phyloP scores from a whole-genome alignment of 345 rosid genomes.

The Litchi chinensis region DNA sequence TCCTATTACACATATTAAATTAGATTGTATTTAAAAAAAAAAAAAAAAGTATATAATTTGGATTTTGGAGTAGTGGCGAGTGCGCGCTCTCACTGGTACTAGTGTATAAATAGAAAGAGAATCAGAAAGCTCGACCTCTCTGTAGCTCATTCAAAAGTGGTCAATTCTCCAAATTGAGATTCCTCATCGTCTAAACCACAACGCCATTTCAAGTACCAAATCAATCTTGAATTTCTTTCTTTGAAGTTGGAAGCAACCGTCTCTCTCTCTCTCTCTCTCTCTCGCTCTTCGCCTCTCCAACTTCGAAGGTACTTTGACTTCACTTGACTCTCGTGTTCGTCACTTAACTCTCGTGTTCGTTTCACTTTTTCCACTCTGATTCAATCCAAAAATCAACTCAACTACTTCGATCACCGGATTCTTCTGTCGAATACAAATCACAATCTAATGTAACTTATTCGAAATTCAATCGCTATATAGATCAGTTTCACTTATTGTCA shows the following conservation, averaged over 20 bases:
- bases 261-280: neutral
- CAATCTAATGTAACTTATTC: neutral
- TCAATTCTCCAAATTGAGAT: conserved; percentile 4
- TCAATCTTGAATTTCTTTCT: neutral
- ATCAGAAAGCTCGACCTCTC: neutral
- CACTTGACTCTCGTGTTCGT: neutral
- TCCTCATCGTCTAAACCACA: neutral
- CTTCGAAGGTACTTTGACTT: conserved; percentile 7
- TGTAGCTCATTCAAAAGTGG: neutral
- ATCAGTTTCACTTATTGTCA: neutral
- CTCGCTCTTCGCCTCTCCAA: neutral
- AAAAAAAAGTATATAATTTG: neutral
- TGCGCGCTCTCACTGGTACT: neutral
- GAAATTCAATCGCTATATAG: neutral
- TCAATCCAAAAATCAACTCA: neutral
- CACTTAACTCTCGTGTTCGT: neutral
- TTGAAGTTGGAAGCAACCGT: neutral
- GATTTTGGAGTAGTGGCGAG: neutral
- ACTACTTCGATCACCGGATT: neutral
- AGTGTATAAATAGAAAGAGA: neutral
- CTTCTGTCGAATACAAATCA: neutral
- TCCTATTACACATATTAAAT: too few species aligned
- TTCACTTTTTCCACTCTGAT: neutral
- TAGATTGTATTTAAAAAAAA: too few species aligned
- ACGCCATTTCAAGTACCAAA: neutral